phyloP scores from a whole-genome alignment of 1,284 basidiomycete species.

The Calocybe gambosa region DNA sequence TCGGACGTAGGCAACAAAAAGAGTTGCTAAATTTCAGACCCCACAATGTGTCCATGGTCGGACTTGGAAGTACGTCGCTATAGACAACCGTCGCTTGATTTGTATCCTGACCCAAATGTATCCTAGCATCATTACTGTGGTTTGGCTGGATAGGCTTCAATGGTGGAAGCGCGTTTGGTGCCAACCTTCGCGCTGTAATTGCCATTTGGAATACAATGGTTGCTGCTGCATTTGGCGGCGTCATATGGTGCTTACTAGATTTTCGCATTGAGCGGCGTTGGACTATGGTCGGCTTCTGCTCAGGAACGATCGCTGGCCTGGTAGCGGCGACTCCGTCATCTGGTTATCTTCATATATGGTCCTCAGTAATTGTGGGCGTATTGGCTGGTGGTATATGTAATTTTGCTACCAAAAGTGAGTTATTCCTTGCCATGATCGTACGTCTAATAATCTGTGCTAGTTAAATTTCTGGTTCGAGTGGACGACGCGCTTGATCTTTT shows the following conservation, averaged over 20 bases:
- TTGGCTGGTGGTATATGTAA: slow-evolving; percentile 76
- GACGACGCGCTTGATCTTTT: slow-evolving; percentile 87
- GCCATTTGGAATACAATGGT: slow-evolving; percentile 89
- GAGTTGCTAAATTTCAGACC: slow-evolving; percentile 88
- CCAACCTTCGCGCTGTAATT: slow-evolving; percentile 83
- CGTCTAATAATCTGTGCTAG: slow-evolving; percentile 26
- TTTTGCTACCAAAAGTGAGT: slow-evolving; percentile 79
- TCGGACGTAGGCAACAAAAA: slow-evolving; percentile 70
- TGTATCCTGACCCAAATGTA: slow-evolving; percentile 30
- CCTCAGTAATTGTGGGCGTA: slow-evolving; percentile 73
- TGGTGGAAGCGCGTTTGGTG: slow-evolving; percentile 80
- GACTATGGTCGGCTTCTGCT: slow-evolving; percentile 85
- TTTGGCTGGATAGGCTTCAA: slow-evolving; percentile 79
- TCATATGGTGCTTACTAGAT: slow-evolving; percentile 89
- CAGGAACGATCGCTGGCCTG: slow-evolving; percentile 83
- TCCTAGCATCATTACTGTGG: slow-evolving; percentile 69
- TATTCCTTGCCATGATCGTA: not conserved
- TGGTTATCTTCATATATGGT: slow-evolving; percentile 62
- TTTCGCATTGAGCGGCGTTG: slow-evolving; percentile 77
- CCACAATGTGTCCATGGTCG: slow-evolving; percentile 88
- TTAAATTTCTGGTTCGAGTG: slow-evolving; percentile 61
- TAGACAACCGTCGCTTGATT: not conserved
- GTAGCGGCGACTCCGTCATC: slow-evolving; percentile 89
- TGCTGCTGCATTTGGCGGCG: slow-evolving; percentile 69
- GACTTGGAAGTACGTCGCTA: slow-evolving; percentile 60